Evolutionary conservation across 108 stramenopile genomes (phyloP).

Genomic region (Craspedostauros australis): DNA sequence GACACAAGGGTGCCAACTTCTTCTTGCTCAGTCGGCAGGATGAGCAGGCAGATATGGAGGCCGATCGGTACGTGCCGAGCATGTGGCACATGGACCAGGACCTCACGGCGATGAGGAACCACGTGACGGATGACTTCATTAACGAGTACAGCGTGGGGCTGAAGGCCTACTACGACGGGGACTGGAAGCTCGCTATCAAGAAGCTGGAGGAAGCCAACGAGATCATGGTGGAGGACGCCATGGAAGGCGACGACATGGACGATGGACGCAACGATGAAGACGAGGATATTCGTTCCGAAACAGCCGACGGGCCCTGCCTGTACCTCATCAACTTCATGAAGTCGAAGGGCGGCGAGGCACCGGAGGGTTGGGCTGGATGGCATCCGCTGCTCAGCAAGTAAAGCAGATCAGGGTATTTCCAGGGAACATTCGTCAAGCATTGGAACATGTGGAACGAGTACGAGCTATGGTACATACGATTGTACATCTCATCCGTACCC

Average conservation of each 20-base stretch:
- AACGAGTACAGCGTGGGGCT: slow-evolving; percentile 58
- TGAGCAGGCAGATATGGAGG: slow-evolving; percentile 64
- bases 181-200: slow-evolving; percentile 66
- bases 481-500: too few relatives aligned
- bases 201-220: slow-evolving; percentile 56
- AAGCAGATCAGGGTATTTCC: too few relatives aligned
- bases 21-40: slow-evolving; percentile 65
- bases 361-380: slow-evolving; percentile 67
- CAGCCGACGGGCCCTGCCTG: slow-evolving; percentile 77
- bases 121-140: slow-evolving; percentile 68
- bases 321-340: slow-evolving; percentile 65
- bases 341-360: slow-evolving; percentile 45
- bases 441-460: too few relatives aligned
- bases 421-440: too few relatives aligned
- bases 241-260: slow-evolving; percentile 45
- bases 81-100: slow-evolving; percentile 84
- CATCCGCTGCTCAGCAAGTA: slow-evolving; percentile 64
- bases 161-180: slow-evolving; percentile 56
- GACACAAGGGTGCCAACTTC: slow-evolving; percentile 65
- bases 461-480: too few relatives aligned
- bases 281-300: slow-evolving; percentile 32
- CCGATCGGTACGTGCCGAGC: slow-evolving; percentile 53
- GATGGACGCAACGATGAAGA: slow-evolving; percentile 27
- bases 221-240: slow-evolving; percentile 75
- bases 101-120: slow-evolving; percentile 66